Evolutionary conservation across 164 flowering plant genomes (phyloP), one percentile per base, ranked within the genome.

Genomic region (Annona squamosa): DNA sequence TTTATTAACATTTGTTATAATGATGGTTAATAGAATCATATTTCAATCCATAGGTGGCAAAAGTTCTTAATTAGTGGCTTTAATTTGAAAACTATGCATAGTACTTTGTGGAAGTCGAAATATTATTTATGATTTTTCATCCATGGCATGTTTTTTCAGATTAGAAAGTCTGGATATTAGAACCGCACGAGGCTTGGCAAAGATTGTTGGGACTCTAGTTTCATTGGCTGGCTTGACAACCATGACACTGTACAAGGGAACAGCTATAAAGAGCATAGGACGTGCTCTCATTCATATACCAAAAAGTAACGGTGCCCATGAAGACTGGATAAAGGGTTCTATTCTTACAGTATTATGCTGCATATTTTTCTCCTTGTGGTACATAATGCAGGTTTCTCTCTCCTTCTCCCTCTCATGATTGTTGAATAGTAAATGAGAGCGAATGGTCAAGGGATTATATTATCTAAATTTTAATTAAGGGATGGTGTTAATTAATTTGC

Each of bases 171-270:
- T 90, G 6, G 79, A 90, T 73, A 47, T 87, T 18, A 71, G 79
- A 70, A 86, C 75, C 42, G 77, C 73, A 17, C 85, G 86, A 0
- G 97, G 97, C 16, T 68, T 82, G 12, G 94, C 92, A 46, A 94
- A 94, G 83, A 76, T 87, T 47, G 5, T 84, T 12, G 97, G 98
- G 19, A 87, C 98, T 6, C 4, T 88, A 67, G 72, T 89, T 19
- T 91, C 94, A 16, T 75, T 94, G 77, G 89, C 86, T 2, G 98
- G 98, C 56, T 96, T 86, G 1, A 84, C 72, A 81, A 82, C 75
- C 46, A 90, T 94, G 97, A 89, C 97, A 69, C 62, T 90, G 74
- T 94, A 87, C 80, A 91, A 88, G 47, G 98, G 98, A 63, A 86
- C 89, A 0, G 13, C 62, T 2, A 5, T 90, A 71, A 85, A 63